Evolutionary conservation across 176 grass and related monocot genomes (phyloP), one percentile per base, ranked within the genome.

Genomic region (Cymbopogon citratus): DNA sequence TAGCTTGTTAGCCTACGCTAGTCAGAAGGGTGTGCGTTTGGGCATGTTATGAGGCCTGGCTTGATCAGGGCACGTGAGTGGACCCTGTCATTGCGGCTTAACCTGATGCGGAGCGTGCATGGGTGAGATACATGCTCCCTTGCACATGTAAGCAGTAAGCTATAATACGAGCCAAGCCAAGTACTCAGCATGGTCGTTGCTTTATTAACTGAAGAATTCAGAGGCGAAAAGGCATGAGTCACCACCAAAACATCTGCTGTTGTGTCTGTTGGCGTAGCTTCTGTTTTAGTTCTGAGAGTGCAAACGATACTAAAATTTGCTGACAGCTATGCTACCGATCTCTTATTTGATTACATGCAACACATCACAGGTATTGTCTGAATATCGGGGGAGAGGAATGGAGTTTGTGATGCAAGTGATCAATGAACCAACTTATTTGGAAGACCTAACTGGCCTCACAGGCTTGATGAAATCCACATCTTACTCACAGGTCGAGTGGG

Each of bases 361-460:
- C 36, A 24, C 68, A 24, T 83, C 14, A 33, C 84, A 98, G 95
- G 95, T 94, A 52, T 89, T 98, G 82, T 84, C 79, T 13, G 92
- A 98, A 79, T 98, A 92, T 62, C 90, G 34, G 48, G 82, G 83
- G 15, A 89, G 92, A 93, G 90, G 92, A 69, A 81, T 89, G 75
- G 90, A 94, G 41, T 98, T 98, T 82, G 63, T 98, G 73, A 80
- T 98, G 86, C 86, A 98, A 74, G 95, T 93, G n/a, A 93, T 98
- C 63, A 92, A 94, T 27, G 90, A 98, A 63, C 92, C 95, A 23
- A 91, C 92, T 21, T 98, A 98, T 74, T 69, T 98, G 68, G 95
- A 98, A 73, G 92, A 98, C 86, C 60, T 98, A 48, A 94, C 92
- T 2, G 95, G 95, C 62, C 80, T 98, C 40, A 98, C 95, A 5